Evolutionary conservation across 1,284 basidiomycete genomes (phyloP).

Genomic region (Trametes hirsuta): DNA sequence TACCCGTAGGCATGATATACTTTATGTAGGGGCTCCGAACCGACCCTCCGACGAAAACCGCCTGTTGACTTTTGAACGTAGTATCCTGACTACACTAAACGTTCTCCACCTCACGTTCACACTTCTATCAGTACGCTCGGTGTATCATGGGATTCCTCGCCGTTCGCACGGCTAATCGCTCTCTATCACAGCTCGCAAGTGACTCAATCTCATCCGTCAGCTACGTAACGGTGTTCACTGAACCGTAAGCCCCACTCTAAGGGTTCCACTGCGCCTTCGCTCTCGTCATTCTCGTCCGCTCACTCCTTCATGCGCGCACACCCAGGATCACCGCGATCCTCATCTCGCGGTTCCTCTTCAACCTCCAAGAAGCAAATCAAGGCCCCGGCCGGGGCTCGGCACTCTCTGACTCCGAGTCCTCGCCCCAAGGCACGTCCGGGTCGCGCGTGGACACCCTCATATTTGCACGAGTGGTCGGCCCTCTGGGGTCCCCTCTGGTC

Average conservation of each 20-base stretch:
- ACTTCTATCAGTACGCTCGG: background rate
- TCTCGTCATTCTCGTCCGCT: background rate
- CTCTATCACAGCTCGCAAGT: background rate
- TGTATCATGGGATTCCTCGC: background rate
- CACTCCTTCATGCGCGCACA: background rate
- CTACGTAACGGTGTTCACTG: conserved; percentile 2
- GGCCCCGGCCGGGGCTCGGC: background rate
- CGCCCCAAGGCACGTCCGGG: background rate
- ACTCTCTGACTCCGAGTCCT: background rate
- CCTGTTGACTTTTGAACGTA: background rate
- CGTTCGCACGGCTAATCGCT: background rate
- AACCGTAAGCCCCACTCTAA: background rate
- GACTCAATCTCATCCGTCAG: background rate
- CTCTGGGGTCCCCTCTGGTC: background rate
- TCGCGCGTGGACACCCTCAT: background rate
- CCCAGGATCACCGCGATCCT: background rate
- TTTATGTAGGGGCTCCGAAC: background rate
- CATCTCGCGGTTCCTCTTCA: background rate
- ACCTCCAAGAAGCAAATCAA: background rate
- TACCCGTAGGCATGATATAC: background rate
- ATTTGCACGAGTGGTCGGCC: background rate
- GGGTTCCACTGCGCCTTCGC: too few relatives aligned
- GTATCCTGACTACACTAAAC: background rate
- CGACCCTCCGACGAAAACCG: background rate
- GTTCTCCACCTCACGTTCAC: background rate